Evolutionary conservation across 108 stramenopile genomes (phyloP), one percentile per base, ranked within the genome.

Genomic region (Pseudonitzschia multiseries): DNA sequence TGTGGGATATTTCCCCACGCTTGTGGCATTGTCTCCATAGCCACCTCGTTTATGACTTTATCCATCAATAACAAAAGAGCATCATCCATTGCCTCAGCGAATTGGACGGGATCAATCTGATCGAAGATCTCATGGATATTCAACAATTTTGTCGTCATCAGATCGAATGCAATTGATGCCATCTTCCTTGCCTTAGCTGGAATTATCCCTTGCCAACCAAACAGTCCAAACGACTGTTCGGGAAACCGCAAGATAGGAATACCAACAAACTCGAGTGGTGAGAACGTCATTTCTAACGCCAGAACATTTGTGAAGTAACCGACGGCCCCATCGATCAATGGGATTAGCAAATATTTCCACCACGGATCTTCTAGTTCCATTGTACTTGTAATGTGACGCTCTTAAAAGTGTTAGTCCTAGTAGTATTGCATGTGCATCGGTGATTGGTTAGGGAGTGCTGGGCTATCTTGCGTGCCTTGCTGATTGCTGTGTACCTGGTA

Each of bases 121-220:
- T 68, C 56, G 67, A 98, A 97, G 22, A 97, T 90, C 69, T 97
- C 95, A 57, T 91, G 77, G 31, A 97, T 76, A 53, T 87, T 82
- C 42, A 98, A 75, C 31, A 98, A 79, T 78, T 89, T 84, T 6
- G 80, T 81, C 18, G 96, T 97, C 93, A 98, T 96, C 0, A 97
- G 77, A 60, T 95, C 92, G 48, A 95, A 93, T 76, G 81, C 78
- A 10, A 76, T 87, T 8, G 84, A 79, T 22, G 96, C 96, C 96
- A 98, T 98, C 73, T 95, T 94, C 59, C 83, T 79, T 24, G 92
- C 93, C 64, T 95, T 95, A 57, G 86, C 86, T 9, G 96, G 96
- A 50, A 98, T 91, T 72, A 97, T 96, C 1, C 96, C 97, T 80
- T 97, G 97, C 87, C 87, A 94, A 28, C 95, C 95, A 63, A 96